Percentiles rank a stretch among this genome's conserved stretches.
Evolutionary conservation across 306 rosid genomes (phyloP).

Genomic region (Vigna nakashimae): DNA sequence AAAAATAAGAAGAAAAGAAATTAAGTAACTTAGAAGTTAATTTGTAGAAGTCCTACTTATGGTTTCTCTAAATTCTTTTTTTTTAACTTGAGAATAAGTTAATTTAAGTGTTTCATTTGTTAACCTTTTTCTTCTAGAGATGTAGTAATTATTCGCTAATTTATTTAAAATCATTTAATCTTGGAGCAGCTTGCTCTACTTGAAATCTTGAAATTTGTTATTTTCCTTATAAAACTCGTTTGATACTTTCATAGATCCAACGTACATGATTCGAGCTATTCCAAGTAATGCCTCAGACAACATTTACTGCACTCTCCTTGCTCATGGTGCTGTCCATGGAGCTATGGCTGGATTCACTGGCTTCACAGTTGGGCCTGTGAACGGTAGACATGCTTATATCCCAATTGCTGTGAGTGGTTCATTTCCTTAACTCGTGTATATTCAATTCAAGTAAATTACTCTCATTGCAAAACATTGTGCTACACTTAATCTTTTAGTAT

Average conservation of each 20-base stretch:
- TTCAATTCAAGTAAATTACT: conserved; percentile 24
- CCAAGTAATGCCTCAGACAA: conserved; percentile 98
- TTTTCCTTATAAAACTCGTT: conserved; percentile 6
- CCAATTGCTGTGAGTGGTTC: conserved; percentile 83
- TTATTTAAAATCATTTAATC: background rate
- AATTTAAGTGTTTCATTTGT: too few relatives aligned
- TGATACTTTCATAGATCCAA: conserved; percentile 75
- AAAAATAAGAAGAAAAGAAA: too few relatives aligned
- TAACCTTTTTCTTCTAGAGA: too few relatives aligned
- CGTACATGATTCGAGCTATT: conserved; percentile 97
- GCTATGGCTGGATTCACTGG: conserved; percentile 98
- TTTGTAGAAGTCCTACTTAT: too few relatives aligned
- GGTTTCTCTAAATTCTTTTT: too few relatives aligned
- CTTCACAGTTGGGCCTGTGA: conserved; percentile 91
- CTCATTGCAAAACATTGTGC: background rate
- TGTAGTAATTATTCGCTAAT: background rate
- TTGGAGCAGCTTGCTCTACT: background rate
- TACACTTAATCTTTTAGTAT: background rate
- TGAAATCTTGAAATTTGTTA: conserved; percentile 3
- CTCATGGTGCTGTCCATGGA: conserved; percentile 94
- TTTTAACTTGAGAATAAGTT: too few relatives aligned
- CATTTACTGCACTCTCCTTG: conserved; percentile 95
- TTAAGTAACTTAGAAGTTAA: too few relatives aligned
- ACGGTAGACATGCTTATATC: conserved; percentile 85
- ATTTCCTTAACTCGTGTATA: conserved; percentile 30